Evolutionary conservation across 1,284 basidiomycete species (phyloP), one percentile per base, ranked within the genome.

Genomic region (Cerrena zonata): DNA sequence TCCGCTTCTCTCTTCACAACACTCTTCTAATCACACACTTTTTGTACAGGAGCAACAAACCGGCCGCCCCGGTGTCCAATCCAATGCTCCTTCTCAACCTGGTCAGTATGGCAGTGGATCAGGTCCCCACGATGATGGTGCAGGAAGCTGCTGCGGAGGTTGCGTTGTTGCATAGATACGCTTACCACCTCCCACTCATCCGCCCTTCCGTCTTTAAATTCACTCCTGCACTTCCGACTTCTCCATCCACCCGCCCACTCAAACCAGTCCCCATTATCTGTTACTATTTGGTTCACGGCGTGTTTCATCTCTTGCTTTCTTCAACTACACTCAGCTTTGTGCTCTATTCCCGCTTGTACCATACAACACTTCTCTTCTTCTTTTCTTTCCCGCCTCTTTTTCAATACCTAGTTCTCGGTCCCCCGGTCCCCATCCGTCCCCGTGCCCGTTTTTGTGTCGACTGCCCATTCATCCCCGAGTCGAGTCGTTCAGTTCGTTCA

Each of bases 31-130:
- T 21, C 41, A 22, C 39, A 15, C 39, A 18, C 5, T 42, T 42
- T 22, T 23, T 23, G 41, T n/a, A 30, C 11, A 48, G 47, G 47
- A 40, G 25, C 37, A 48, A 41, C 47, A 48, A 48, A 41, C 47
- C 26, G 47, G 47, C 25, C 47, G 47, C 25, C 47, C 47, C 25
- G 47, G 45, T 19, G 45, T 47, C 18, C 45, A 47, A 19, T 23
- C 45, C 45, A 22, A 5, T 7, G 34, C 27, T 4, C 45, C 45
- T 7, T 7, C 37, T 39, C 37, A 40, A 25, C 47, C 47, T 15
- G 34, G 36, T 19, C 21, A 19, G 12, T 48, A 41, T 24, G 30
- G 30, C 30, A 26, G 23, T 18, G 47, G 22, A 18, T 18, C 23
- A 19, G 37, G 37, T n/a, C 22, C 22, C 23, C 38, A 26, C 26